Conservation (phyloP, 208 protist species). For the Acanthamoeba sp. region DNA sequence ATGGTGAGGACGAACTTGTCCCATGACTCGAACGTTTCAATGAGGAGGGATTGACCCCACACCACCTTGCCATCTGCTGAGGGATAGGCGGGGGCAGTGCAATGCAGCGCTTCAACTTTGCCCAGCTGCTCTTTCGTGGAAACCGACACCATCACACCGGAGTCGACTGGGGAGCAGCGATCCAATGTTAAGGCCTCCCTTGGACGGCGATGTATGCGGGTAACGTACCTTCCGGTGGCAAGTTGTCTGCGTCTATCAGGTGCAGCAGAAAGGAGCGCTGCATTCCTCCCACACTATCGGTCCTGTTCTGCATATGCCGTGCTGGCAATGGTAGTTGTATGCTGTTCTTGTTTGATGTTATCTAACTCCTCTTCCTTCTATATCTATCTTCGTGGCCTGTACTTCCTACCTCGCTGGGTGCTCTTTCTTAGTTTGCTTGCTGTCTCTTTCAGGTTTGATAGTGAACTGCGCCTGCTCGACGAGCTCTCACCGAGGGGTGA, state of each 20-base stretch:
- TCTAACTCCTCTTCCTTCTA: no score
- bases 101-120: background rate
- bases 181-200: no score
- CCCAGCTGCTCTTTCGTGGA: background rate
- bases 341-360: no score
- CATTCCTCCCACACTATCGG: background rate
- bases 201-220: background rate
- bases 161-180: background rate
- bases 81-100: background rate
- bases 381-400: no score
- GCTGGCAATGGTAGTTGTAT: no score
- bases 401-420: no score
- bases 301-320: no score
- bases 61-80: background rate
- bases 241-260: background rate
- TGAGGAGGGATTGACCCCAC: background rate
- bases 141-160: background rate
- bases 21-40: background rate
- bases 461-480: no score
- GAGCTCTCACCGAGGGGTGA: background rate
- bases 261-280: constrained; percentile 3
- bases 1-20: constrained; percentile 53
- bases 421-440: no score
- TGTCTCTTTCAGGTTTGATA: no score
- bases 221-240: background rate